phyloP scores from a whole-genome alignment of 106 monocot genomes.

The Dioscorea alata region DNA sequence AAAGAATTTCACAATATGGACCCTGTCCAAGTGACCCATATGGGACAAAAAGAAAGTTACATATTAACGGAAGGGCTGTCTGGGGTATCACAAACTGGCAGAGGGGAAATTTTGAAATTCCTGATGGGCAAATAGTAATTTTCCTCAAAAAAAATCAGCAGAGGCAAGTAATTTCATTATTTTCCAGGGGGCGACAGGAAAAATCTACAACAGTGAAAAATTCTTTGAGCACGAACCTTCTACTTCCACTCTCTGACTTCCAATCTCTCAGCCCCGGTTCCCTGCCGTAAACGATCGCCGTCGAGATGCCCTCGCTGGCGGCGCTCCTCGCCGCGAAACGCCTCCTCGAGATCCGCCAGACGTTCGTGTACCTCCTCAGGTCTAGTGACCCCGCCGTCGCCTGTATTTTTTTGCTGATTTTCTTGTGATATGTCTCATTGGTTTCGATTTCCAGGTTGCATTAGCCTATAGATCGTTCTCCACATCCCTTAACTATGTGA shows the following conservation, averaged over 20 bases:
- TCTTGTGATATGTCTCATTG: background rate
- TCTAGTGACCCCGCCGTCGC: background rate
- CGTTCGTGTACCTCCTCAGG: conserved; percentile 24
- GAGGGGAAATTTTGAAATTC: too few species aligned
- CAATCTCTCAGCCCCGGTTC: background rate
- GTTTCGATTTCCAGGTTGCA: background rate
- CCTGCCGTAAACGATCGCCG: background rate
- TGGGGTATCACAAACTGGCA: too few species aligned
- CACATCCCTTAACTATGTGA: conserved; percentile 89
- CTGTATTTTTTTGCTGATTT: background rate
- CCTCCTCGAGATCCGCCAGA: conserved; percentile 37
- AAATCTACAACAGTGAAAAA: background rate
- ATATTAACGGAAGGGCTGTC: too few species aligned
- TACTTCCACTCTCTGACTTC: background rate
- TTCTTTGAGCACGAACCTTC: background rate
- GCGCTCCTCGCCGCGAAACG: conserved; percentile 53
- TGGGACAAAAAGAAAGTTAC: too few species aligned
- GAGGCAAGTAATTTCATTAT: too few species aligned
- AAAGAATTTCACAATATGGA: too few species aligned
- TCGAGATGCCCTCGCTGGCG: conserved; percentile 40
- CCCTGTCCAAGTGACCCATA: too few species aligned
- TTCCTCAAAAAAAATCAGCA: too few species aligned
- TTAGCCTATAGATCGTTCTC: conserved; percentile 59
- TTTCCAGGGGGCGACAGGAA: too few species aligned
- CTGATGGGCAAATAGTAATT: too few species aligned